Evolutionary conservation across 371 early-diverging fungal genomes (phyloP).

Genomic region (Amoeboradix gromovi): DNA sequence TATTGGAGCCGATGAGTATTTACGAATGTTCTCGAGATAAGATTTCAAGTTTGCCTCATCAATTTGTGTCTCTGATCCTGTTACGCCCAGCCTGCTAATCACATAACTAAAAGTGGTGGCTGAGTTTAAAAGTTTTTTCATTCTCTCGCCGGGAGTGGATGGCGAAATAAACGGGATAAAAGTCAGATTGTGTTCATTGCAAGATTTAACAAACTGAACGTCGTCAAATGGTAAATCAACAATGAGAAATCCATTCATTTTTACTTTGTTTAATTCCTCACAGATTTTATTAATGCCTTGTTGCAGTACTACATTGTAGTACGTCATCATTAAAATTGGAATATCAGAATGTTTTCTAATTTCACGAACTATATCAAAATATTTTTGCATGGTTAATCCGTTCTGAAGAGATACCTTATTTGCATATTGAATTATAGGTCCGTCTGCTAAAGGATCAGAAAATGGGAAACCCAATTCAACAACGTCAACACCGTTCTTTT

Average conservation of each 20-base stretch:
- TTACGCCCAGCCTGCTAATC: slow-evolving; percentile 70
- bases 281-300: slow-evolving; percentile 52
- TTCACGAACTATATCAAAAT: slow-evolving; percentile 52
- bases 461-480: slow-evolving; percentile 92
- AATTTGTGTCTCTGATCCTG: slow-evolving; percentile 39
- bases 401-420: slow-evolving; percentile 44
- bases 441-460: slow-evolving; percentile 89
- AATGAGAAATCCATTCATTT: slow-evolving; percentile 74
- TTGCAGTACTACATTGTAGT: slow-evolving; percentile 76
- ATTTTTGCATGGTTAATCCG: slow-evolving; percentile 38
- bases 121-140: slow-evolving; percentile 36
- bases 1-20: slow-evolving; percentile 40
- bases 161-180: slow-evolving; percentile 85
- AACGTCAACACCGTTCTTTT: slow-evolving; percentile 76
- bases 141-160: slow-evolving; percentile 51
- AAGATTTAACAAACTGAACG: slow-evolving; percentile 45
- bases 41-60: slow-evolving; percentile 28
- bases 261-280: slow-evolving; percentile 32
- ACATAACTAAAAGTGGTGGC: slow-evolving; percentile 81
- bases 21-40: slow-evolving; percentile 39
- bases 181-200: slow-evolving; percentile 34
- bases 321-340: slow-evolving; percentile 88
- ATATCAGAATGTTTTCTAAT: slow-evolving; percentile 47
- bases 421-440: slow-evolving; percentile 76
- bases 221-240: slow-evolving; percentile 92